Evolutionary conservation across 1,139 yeast genomes (phyloP).

Genomic region (Geotrichum fermentans): DNA sequence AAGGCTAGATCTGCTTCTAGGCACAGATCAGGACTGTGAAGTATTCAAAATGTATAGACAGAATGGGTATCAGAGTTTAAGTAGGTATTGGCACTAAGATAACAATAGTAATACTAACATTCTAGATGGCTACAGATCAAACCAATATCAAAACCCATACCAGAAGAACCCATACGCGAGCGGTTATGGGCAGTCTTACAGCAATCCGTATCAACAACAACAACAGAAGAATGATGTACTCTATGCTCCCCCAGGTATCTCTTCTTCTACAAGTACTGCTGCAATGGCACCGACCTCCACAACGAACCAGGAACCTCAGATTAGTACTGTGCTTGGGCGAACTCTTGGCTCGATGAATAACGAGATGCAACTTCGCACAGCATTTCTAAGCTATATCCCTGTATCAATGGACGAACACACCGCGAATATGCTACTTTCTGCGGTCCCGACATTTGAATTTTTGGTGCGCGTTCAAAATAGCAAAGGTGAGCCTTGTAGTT

Average conservation of each 20-base stretch:
- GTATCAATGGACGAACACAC: conserved; percentile 31
- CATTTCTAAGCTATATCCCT: conserved; percentile 35
- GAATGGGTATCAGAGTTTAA: neutral
- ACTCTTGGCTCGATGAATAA: conserved; percentile 25
- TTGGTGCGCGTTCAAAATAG: conserved; percentile 26
- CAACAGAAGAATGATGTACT: conserved; percentile 8
- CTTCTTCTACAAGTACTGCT: neutral
- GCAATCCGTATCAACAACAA: conserved; percentile 10
- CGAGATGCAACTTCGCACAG: conserved; percentile 34
- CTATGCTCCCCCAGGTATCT: conserved; percentile 1
- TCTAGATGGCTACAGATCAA: conserved; percentile 2
- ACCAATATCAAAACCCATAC: conserved; percentile 12
- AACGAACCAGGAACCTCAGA: neutral
- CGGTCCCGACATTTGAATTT: conserved; percentile 28
- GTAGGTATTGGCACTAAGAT: conserved; percentile 1
- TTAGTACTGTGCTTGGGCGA: conserved; percentile 38
- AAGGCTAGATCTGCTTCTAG: too few species aligned
- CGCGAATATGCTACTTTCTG: conserved; percentile 26
- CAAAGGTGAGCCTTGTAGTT: conserved; percentile 24
- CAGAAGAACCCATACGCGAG: conserved; percentile 2
- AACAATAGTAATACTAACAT: neutral
- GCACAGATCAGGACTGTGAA: neutral
- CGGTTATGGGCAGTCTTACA: conserved; percentile 7
- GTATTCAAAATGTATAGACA: conserved; percentile 10
- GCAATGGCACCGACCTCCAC: neutral